Conservation (phyloP, 169 alveolate genomes). For the Hammondia hammondi region DNA sequence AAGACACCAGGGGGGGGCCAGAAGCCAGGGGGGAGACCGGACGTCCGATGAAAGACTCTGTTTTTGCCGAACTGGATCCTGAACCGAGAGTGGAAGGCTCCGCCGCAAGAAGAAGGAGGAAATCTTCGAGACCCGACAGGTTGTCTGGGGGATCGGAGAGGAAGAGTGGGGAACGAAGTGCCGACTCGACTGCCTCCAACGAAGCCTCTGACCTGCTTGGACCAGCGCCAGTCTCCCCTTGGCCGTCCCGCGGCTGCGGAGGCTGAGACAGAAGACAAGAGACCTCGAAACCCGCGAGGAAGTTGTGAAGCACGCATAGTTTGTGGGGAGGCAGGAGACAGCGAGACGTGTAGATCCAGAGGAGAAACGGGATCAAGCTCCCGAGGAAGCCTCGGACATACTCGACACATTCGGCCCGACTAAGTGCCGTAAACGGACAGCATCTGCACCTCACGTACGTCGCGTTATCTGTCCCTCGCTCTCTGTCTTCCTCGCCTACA, state of each 20-base stretch:
- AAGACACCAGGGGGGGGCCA: neutral
- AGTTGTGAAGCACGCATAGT: conserved; percentile 47
- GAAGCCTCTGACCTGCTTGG: neutral
- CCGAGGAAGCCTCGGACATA: conserved; percentile 51
- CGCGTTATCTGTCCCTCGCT: neutral
- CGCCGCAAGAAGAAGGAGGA: conserved; percentile 4
- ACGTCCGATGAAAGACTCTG: neutral
- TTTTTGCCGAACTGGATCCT: neutral
- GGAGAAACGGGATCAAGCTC: conserved; percentile 40
- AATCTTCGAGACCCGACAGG: neutral
- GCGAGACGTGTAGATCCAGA: conserved; percentile 52
- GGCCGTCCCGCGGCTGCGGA: neutral
- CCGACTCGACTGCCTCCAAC: neutral
- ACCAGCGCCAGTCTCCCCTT: neutral
- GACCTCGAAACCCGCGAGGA: conserved; percentile 14
- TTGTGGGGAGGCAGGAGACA: conserved; percentile 35
- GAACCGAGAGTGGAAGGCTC: neutral
- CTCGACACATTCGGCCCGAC: conserved; percentile 43
- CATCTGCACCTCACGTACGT: neutral
- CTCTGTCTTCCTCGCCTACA: neutral
- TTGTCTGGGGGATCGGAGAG: conserved; percentile 1
- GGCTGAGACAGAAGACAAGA: neutral
- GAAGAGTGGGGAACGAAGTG: neutral
- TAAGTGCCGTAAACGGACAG: neutral
- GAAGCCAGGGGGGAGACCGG: neutral